These are phyloP conservation scores for Chamaenerion angustifolium DNA, from an alignment of 345 rosid species.

Conservation along the genomic window DNA sequence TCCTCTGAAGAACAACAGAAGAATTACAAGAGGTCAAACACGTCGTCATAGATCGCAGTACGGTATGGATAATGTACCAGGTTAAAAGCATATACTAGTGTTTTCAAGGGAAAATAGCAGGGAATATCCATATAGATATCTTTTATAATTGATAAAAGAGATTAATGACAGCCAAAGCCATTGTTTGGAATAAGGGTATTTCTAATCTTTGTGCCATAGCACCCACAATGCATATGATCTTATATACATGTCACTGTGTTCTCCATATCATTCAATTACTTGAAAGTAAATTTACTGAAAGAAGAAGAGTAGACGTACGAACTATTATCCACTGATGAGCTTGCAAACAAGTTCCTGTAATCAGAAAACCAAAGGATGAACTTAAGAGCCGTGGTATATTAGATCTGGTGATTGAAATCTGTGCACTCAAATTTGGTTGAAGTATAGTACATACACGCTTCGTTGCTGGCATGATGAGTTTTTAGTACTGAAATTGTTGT, in stretches of 20 bases:
- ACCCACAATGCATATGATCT: neutral
- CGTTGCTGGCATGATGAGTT: neutral
- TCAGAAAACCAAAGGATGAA: neutral
- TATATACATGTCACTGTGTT: neutral
- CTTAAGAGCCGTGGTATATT: neutral
- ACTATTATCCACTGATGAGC: neutral
- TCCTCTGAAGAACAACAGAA: too few species aligned
- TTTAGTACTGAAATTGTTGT: conserved; percentile 3
- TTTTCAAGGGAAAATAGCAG: too few species aligned
- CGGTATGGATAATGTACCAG: too few species aligned
- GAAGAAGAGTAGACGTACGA: neutral
- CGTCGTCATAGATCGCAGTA: too few species aligned
- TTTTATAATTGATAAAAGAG: too few species aligned
- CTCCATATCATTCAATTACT: neutral
- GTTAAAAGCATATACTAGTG: too few species aligned
- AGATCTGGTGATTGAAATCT: neutral
- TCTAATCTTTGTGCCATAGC: too few species aligned
- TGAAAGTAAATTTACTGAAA: neutral
- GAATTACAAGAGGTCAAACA: too few species aligned
- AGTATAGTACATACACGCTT: conserved; percentile 2
- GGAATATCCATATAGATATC: too few species aligned
- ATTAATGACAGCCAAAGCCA: too few species aligned
- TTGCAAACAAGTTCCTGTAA: conserved; percentile 11
- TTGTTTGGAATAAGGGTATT: too few species aligned
- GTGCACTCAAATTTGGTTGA: neutral